A percentile compares a stretch with the other conserved stretches of the same genome.
Evolutionary conservation across 306 rosid species (phyloP).

Genomic region (Canavalia gladiata): DNA sequence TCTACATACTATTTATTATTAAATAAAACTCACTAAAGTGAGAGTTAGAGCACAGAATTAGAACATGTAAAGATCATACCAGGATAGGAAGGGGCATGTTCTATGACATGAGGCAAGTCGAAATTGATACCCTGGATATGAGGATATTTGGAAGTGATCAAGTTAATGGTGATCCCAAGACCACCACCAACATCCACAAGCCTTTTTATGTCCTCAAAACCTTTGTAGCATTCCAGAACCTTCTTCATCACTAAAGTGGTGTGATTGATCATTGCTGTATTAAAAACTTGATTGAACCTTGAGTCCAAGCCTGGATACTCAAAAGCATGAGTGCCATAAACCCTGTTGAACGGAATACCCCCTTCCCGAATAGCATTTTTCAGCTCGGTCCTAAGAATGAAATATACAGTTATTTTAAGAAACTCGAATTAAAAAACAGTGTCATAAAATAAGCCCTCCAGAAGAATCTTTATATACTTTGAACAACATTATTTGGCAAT

Average conservation of each 20-base stretch:
- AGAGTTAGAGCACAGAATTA: background rate
- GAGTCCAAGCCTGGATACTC: constrained; percentile 52
- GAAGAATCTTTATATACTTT: too few species aligned
- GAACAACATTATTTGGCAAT: background rate
- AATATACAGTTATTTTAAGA: background rate
- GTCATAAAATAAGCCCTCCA: background rate
- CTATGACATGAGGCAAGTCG: constrained; percentile 63
- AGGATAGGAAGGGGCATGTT: constrained; percentile 60
- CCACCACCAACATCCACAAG: constrained; percentile 79
- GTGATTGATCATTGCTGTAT: constrained; percentile 60
- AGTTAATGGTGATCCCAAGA: constrained; percentile 55
- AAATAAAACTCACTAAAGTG: too few species aligned
- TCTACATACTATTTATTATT: too few species aligned
- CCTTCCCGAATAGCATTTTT: constrained; percentile 59
- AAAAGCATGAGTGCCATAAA: constrained; percentile 51
- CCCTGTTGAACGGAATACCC: constrained; percentile 61
- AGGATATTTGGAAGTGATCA: constrained; percentile 66
- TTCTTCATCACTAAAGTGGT: constrained; percentile 52
- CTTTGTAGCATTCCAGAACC: constrained; percentile 56
- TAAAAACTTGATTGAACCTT: constrained; percentile 57
- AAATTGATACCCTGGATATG: constrained; percentile 54
- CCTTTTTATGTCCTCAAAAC: constrained; percentile 52
- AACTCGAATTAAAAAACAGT: background rate
- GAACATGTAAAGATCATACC: constrained; percentile 45
- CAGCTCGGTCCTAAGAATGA: constrained; percentile 52